phyloP scores from a whole-genome alignment of 2,329 filamentous ascomycete species.

The Hymenotorrendiella dingleyae region DNA sequence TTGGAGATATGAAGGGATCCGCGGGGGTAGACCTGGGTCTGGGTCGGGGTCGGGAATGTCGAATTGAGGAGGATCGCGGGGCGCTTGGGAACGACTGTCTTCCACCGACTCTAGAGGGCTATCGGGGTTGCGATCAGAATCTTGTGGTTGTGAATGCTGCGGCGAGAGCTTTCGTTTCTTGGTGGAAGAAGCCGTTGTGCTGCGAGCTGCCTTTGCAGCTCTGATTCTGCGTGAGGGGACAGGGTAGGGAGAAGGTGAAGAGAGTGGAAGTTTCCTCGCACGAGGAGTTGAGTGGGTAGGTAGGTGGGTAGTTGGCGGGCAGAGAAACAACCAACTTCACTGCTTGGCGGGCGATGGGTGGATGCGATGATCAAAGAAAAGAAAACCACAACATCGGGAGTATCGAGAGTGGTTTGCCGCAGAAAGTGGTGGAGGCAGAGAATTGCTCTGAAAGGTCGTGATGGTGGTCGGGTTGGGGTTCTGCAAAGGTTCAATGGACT shows the following conservation, averaged over 20 bases:
- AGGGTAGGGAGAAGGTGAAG: constrained; percentile 4
- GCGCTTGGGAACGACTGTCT: constrained; percentile 40
- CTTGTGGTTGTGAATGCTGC: constrained; percentile 19
- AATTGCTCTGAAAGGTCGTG: background rate
- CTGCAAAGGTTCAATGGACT: too few species aligned
- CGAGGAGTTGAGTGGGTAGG: background rate
- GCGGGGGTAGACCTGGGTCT: constrained; percentile 41
- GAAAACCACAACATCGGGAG: background rate
- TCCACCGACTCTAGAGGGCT: constrained; percentile 28
- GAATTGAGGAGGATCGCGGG: constrained; percentile 37
- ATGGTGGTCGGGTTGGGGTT: background rate
- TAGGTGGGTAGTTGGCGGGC: too few species aligned
- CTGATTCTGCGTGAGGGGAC: constrained; percentile 11
- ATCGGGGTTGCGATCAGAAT: constrained; percentile 24
- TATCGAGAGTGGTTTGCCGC: constrained; percentile 2
- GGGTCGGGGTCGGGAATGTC: constrained; percentile 30
- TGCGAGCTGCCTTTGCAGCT: constrained; percentile 53
- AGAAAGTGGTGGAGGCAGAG: too few species aligned
- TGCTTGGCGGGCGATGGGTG: background rate
- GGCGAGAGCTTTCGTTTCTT: constrained; percentile 65
- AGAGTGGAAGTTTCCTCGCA: constrained; percentile 14
- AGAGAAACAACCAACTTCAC: background rate
- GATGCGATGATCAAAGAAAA: background rate
- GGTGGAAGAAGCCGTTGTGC: constrained; percentile 64
- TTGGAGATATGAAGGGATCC: constrained; percentile 40